Base-by-base conservation (phyloP, 1,284 basidiomycete species). In the Microbotryum intermedium region DNA sequence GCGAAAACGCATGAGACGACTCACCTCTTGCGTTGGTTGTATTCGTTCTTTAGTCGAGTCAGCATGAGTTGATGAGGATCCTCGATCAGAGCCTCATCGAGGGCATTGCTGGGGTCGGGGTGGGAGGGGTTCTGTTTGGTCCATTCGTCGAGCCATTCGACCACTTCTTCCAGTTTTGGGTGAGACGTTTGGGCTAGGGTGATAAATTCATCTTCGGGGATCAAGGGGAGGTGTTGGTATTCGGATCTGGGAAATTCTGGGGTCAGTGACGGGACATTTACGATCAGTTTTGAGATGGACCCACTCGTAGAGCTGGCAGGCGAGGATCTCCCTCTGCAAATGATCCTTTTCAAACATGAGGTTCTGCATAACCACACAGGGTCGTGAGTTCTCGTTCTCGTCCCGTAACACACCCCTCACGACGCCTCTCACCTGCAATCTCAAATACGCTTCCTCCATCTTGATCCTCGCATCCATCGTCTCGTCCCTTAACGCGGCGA, bases 261-360 rank as follows among this genome's bases (percentile, higher is more conserved):
- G 53, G 46, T 7, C 28, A 29, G 39, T 20, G 21, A 39, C 20
- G 20, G 20, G 44, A 28, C 50, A 30, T 23, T 28, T 2, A 11
- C 13, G 16, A 26, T 18, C 25, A 50, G 46, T 49, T 2, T 18
- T 9, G 26, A 30, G 51, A 11, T 30, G 30, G 26, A 34, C 60
- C n/a, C 39, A 70, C 70, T 67, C 66, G 54, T 65, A 71, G 47
- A 70, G 67, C 42, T 69, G 59, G 54, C 68, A 69, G 11, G 65
- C 63, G 2, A 55, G 52, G 51, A 71, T 71, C 52, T 71, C 70
- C 2, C 65, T 53, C 55, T 67, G 62, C 25, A 71, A 62, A 53
- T 71, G 68, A 39, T 68, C 66, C 23, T 62, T 61, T 59, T 71
- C 68, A 34, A 66, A 71, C 26, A 65, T 62, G 23, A 66, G 55